phyloP scores from a whole-genome alignment of 1,139 yeast genomes.

The Saccharomyces hybrid region DNA sequence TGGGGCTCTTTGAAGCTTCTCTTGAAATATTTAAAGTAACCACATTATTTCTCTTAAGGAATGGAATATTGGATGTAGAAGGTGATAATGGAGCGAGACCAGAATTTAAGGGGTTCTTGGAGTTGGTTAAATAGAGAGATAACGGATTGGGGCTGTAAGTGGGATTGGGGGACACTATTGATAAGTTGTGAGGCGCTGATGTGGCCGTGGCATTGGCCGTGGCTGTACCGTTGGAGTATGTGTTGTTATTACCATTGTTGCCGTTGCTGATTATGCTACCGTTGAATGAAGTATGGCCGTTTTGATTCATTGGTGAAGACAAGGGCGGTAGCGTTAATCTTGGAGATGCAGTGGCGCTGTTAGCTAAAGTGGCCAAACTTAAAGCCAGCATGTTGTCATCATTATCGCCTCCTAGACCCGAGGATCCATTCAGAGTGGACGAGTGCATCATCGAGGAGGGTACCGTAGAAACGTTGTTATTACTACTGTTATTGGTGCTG shows the following conservation, averaged over 20 bases:
- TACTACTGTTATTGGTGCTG: slow-evolving; percentile 3
- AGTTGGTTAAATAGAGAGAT: slow-evolving; percentile 13
- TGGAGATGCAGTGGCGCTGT: slow-evolving; percentile 22
- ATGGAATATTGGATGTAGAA: slow-evolving; percentile 16
- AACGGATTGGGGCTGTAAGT: slow-evolving; percentile 18
- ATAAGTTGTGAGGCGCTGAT: slow-evolving; percentile 8
- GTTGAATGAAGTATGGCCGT: neutral
- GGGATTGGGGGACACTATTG: slow-evolving; percentile 23
- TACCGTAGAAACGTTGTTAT: slow-evolving; percentile 8
- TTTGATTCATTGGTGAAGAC: slow-evolving; percentile 13
- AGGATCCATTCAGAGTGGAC: slow-evolving; percentile 13
- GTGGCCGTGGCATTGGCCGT: neutral
- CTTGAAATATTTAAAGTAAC: slow-evolving; percentile 23
- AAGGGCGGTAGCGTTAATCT: slow-evolving; percentile 19
- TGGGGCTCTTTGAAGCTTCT: slow-evolving; percentile 23
- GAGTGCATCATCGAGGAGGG: slow-evolving; percentile 7
- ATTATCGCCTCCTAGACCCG: slow-evolving; percentile 15
- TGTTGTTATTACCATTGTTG: neutral
- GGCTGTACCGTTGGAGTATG: neutral
- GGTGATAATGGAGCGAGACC: slow-evolving; percentile 13
- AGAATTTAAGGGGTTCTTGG: slow-evolving; percentile 8
- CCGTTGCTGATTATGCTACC: neutral
- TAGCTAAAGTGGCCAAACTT: slow-evolving; percentile 24
- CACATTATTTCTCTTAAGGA: slow-evolving; percentile 19
- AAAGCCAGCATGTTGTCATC: slow-evolving; percentile 25